These are phyloP conservation scores for Pythium rishiriense DNA, from an alignment of 352 stramenopile genomes.

Conservation along the genomic window DNA sequence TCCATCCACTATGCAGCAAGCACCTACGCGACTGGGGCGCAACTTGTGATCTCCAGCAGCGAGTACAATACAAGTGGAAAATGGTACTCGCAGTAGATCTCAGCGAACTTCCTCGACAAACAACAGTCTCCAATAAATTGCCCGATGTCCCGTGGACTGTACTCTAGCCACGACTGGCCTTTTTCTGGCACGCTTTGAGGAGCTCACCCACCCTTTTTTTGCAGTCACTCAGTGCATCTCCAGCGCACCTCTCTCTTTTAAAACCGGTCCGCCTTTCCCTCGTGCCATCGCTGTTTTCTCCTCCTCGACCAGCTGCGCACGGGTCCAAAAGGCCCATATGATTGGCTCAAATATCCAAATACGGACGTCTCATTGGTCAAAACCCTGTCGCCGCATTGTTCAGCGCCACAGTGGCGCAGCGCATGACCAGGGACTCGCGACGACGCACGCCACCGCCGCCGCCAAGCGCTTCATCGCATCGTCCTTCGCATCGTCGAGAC, in stretches of 20 bases:
- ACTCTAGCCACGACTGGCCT: background rate
- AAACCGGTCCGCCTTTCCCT: background rate
- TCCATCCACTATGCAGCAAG: background rate
- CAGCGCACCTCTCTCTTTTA: conserved; percentile 6
- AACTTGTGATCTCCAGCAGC: no score
- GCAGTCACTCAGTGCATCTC: background rate
- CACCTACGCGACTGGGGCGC: background rate
- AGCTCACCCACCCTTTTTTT: background rate
- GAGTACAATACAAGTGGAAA: background rate
- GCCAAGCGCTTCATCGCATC: conserved; percentile 9
- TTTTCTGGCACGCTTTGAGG: background rate
- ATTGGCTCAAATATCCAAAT: conserved; percentile 7
- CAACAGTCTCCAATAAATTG: background rate
- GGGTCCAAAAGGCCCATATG: background rate
- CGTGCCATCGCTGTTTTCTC: conserved; percentile 3
- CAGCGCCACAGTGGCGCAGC: background rate
- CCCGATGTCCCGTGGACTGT: background rate
- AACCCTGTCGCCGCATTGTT: conserved; percentile 2
- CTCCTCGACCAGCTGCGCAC: background rate
- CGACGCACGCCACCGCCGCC: conserved; percentile 12
- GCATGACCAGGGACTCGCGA: conserved; percentile 1
- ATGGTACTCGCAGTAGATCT: background rate
- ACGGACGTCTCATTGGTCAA: conserved; percentile 1
- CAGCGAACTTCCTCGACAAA: no score
- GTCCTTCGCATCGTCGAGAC: conserved; percentile 14